Evolutionary conservation across 805 yeast genomes (phyloP).

Genomic region (Cyberlindnera galapagoensis): DNA sequence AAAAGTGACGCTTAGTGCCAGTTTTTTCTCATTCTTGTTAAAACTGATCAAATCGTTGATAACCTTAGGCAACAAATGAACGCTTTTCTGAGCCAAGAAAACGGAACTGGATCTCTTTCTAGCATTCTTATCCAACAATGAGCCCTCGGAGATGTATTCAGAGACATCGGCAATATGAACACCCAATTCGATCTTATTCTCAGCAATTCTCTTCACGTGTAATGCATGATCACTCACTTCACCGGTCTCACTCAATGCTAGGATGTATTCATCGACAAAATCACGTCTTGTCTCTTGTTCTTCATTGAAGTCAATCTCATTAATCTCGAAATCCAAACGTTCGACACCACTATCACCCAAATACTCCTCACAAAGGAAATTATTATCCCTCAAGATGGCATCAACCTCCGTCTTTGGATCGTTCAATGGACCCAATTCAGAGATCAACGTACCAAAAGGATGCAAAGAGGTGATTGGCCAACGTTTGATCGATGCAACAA

Average conservation of each 20-base stretch:
- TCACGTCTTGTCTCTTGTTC: constrained; percentile 38
- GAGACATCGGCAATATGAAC: constrained; percentile 82
- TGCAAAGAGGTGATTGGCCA: constrained; percentile 99
- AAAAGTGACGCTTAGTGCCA: constrained; percentile 73
- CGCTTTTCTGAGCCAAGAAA: constrained; percentile 70
- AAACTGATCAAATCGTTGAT: constrained; percentile 58
- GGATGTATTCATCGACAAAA: constrained; percentile 52
- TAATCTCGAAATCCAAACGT: constrained; percentile 28
- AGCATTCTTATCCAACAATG: constrained; percentile 79
- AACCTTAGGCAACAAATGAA: constrained; percentile 59
- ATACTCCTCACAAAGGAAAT: constrained; percentile 76
- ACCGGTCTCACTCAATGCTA: constrained; percentile 56
- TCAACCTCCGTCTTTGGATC: constrained; percentile 76
- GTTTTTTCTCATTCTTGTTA: constrained; percentile 48
- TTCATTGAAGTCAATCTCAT: constrained; percentile 23
- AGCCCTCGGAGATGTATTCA: constrained; percentile 62
- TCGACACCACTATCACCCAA: constrained; percentile 33
- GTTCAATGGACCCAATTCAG: constrained; percentile 76
- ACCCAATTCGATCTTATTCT: constrained; percentile 68
- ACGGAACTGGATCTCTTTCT: constrained; percentile 88
- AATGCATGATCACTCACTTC: constrained; percentile 69
- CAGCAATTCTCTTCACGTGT: constrained; percentile 60
- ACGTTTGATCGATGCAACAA: constrained; percentile 92
- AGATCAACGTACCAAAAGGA: constrained; percentile 92
- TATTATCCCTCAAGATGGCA: constrained; percentile 83